Evolutionary conservation across 139 green algal species (phyloP).

Genomic region (Tetradesmus lagerheimii): DNA sequence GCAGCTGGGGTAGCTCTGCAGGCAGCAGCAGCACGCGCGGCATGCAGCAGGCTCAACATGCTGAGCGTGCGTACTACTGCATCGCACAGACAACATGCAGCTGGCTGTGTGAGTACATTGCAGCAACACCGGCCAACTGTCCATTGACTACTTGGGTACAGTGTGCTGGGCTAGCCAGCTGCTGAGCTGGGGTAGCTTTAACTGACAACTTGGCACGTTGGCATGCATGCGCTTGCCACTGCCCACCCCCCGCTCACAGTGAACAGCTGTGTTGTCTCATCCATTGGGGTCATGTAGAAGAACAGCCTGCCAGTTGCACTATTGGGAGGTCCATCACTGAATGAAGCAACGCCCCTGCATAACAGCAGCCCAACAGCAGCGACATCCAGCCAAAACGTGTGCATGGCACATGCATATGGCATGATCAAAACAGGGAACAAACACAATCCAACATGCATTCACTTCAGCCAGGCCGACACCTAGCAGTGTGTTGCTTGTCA

Average conservation of each 20-base stretch:
- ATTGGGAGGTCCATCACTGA: slow-evolving; percentile 4
- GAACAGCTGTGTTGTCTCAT: slow-evolving; percentile 10
- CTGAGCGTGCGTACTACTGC: too few relatives aligned
- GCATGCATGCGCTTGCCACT: too few relatives aligned
- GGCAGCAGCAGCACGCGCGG: neutral
- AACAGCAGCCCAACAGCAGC: neutral
- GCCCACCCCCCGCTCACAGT: neutral
- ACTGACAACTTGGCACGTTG: too few relatives aligned
- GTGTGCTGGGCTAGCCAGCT: too few relatives aligned
- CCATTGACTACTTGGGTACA: too few relatives aligned
- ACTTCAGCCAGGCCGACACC: too few relatives aligned
- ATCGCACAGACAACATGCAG: too few relatives aligned
- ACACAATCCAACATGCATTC: too few relatives aligned
- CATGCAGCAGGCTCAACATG: neutral
- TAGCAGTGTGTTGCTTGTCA: neutral
- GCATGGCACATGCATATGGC: neutral
- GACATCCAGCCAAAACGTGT: neutral
- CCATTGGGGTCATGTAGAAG: slow-evolving; percentile 30
- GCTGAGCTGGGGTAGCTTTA: too few relatives aligned
- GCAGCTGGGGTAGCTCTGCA: neutral
- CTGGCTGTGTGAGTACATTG: too few relatives aligned
- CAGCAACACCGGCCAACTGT: too few relatives aligned
- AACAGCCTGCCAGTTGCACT: slow-evolving; percentile 2
- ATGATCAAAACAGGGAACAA: too few relatives aligned
- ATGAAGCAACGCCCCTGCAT: slow-evolving; percentile 1